Base-by-base conservation (phyloP, 2,329 filamentous ascomycete genomes). In the Alternaria sp. region DNA sequence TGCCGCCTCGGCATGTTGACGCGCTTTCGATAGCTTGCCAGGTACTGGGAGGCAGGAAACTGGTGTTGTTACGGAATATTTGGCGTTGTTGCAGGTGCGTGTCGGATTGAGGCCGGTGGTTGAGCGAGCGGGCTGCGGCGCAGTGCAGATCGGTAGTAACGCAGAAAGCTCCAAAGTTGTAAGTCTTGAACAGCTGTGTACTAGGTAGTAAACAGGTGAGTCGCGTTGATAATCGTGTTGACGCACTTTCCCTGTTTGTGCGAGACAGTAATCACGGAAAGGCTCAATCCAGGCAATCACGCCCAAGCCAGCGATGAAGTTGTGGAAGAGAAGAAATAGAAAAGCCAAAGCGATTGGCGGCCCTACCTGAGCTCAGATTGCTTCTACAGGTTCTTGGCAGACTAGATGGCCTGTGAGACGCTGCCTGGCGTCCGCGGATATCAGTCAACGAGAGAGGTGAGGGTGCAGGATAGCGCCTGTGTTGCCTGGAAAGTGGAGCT, bases 1-100 rank as follows among this genome's bases (percentile, higher is more conserved):
- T 86, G 84, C 70, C 85, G 86, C 60, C 89, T 85, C 65, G 88
- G 85, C 91, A 93, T 93, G 57, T 14, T 77, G 38, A 14, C 40
- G 54, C 36, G 14, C 22, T 14, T 57, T 43, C 0, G 40, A 25
- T 25, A 25, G 40, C 40, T 25, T 25, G 5, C 3, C 6, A 8
- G 12, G 3, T 43, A 25, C 2, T 25, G 10, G 4, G 40, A 25
- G 12, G 0, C 9, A 12, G 3, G 0, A 16, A 0, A 5, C 9
- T 25, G 25, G 22, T 18, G 32, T 12, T 14, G 20, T 43, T 25
- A 36, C 32, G 20, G 7, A 12, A 6, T 6, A 3, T 5, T 20
- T 43, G 9, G 11, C 18, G 20, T 20, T 25, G 3, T 16, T 43
- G 40, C 12, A 10, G 20, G 20, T 8, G 40, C 40, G 22, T 25